A percentile compares a stretch with the other conserved stretches of the same genome.
These are phyloP conservation scores for Epichloe festucae DNA, from an alignment of 2,329 filamentous ascomycete species.

Conservation along the genomic window DNA sequence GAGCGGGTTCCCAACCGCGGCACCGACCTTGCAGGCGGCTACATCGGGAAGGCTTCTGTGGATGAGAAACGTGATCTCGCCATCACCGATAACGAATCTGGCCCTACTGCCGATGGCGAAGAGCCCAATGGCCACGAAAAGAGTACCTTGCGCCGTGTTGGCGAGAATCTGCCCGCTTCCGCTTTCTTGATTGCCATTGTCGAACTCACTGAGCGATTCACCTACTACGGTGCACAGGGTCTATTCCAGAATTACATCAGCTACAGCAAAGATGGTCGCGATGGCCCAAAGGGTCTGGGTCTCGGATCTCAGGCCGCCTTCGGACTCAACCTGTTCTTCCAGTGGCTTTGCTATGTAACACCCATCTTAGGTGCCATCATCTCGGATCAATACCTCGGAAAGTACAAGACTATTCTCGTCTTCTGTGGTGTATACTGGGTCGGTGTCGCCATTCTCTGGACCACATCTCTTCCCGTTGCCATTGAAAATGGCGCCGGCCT, in stretches of 20 bases:
- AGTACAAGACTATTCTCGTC: slow-evolving; percentile 47
- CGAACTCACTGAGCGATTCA: slow-evolving; percentile 44
- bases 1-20: slow-evolving; percentile 13
- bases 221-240: slow-evolving; percentile 41
- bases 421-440: slow-evolving; percentile 46
- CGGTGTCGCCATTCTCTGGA: slow-evolving; percentile 40
- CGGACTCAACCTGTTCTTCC: slow-evolving; percentile 41
- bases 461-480: slow-evolving; percentile 30
- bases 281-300: slow-evolving; percentile 37
- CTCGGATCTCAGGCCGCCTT: slow-evolving; percentile 42
- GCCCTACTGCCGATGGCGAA: slow-evolving; percentile 29
- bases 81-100: slow-evolving; percentile 14
- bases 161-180: slow-evolving; percentile 40
- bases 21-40: slow-evolving; percentile 14
- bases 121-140: slow-evolving; percentile 41
- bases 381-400: slow-evolving; percentile 44
- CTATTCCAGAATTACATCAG: slow-evolving; percentile 44
- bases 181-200: slow-evolving; percentile 44
- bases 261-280: slow-evolving; percentile 19
- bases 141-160: slow-evolving; percentile 35
- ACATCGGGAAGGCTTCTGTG: slow-evolving; percentile 10
- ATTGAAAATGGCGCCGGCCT: slow-evolving; percentile 28
- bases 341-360: slow-evolving; percentile 34
- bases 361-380: slow-evolving; percentile 40
- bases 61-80: slow-evolving; percentile 13